Evolutionary conservation across 2,329 filamentous ascomycete genomes (phyloP), one percentile per base, ranked within the genome.

Genomic region (Penicillium fuscoglaucum): DNA sequence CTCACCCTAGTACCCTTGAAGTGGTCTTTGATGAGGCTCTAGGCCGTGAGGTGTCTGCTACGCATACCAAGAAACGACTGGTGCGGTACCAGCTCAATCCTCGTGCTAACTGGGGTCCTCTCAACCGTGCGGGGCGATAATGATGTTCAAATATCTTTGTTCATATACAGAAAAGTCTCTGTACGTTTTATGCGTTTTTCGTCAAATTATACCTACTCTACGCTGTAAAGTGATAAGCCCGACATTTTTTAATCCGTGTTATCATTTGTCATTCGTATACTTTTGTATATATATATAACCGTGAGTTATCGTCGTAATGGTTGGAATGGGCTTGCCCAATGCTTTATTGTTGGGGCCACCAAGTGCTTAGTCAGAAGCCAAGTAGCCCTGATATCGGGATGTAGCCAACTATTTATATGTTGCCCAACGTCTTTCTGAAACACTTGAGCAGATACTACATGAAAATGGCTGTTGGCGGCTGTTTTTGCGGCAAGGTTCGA

Each of bases 61-160:
- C 67, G 12, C 66, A 80, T 61, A 83, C 84, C 53, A 82, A 79
- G 49, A 88, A 85, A 72, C 89, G 87, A 63, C 81, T 96, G 46
- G 87, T 96, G 54, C 83, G 93, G 62, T 99, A 97, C 75, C 95
- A 96, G 78, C 78, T 88, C 60, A 98, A 98, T 72, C 95, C 95
- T 46, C 82, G 89, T 59, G 88, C 91, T 70, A 95, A 98, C 73
- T 99, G 95, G 95, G 95, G 95, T 0, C 95, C 95, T 1, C 86
- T 96, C 85, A 79, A 72, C 58, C 74, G 77, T 39, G 79, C 79
- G 7, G 63, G 31, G 39, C 57, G 60, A 21, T 51, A 53, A 48
- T 62, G 56, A 49, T 57, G 31, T 37, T 26, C 19, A 48, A 4
- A 48, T 26, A 35, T 35, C 15, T 17, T 17, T 26, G 24, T n/a